phyloP scores from a whole-genome alignment of 2,329 filamentous ascomycete genomes.

The Cordyceps javanica region DNA sequence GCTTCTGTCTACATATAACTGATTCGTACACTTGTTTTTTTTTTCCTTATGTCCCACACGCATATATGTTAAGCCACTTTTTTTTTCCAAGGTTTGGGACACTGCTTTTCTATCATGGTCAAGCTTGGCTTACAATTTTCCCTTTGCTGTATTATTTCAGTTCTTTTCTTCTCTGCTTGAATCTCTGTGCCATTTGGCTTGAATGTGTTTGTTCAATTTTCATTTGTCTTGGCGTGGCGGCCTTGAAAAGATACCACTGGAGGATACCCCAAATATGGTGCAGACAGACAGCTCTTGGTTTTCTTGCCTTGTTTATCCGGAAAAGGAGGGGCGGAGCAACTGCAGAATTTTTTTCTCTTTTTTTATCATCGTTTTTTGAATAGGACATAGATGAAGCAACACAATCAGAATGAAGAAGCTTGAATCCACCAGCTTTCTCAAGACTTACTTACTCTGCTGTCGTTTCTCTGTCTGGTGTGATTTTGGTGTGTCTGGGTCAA shows the following conservation, averaged over 20 bases:
- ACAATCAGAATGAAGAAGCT: conserved; percentile 1
- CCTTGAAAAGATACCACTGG: neutral
- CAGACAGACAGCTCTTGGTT: neutral
- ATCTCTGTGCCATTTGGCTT: neutral
- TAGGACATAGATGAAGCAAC: conserved; percentile 3
- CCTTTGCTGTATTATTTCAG: conserved; percentile 6
- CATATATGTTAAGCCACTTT: neutral
- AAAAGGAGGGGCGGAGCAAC: neutral
- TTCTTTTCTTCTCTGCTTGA: neutral
- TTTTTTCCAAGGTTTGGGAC: neutral
- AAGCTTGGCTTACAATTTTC: neutral
- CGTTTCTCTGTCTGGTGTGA: neutral
- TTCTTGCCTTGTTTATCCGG: neutral
- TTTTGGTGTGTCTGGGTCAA: neutral
- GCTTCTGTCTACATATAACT: neutral
- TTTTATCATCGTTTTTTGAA: no score
- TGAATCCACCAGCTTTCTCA: neutral
- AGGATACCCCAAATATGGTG: conserved; percentile 10
- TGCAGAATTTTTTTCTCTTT: neutral
- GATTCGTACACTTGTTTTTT: neutral
- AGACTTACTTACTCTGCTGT: neutral
- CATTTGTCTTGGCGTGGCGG: neutral
- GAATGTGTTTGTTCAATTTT: neutral
- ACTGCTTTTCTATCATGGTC: neutral
- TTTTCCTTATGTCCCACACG: neutral